These are phyloP conservation scores for Alternaria panax DNA, from an alignment of 2,329 filamentous ascomycete genomes.

Conservation along the genomic window DNA sequence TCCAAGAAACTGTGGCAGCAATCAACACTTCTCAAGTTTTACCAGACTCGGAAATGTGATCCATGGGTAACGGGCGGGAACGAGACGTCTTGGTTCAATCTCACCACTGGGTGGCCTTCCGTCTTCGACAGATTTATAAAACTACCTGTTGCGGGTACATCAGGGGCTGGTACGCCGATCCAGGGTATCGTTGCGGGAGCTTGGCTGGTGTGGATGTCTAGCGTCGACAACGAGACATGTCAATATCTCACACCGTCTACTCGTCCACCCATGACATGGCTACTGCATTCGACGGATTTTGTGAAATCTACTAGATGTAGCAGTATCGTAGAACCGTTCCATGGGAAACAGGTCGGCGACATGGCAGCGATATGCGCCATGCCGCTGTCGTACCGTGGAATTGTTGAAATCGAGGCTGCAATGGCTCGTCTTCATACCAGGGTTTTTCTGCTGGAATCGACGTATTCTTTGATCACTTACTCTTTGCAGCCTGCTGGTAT, in stretches of 20 bases:
- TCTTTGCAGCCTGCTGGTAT: background rate
- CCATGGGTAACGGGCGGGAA: slow-evolving; percentile 3
- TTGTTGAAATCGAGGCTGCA: slow-evolving; percentile 8
- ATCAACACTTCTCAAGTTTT: background rate
- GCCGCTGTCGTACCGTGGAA: slow-evolving; percentile 16
- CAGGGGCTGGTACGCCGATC: slow-evolving; percentile 6
- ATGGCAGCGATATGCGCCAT: slow-evolving; percentile 11
- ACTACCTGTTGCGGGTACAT: background rate
- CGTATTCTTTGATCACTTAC: background rate
- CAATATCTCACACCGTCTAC: slow-evolving; percentile 8
- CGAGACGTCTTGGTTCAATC: background rate
- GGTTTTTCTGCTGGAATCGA: slow-evolving; percentile 12
- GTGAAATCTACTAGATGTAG: slow-evolving; percentile 5
- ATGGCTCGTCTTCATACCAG: slow-evolving; percentile 6
- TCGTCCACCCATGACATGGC: slow-evolving; percentile 8
- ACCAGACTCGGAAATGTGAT: background rate
- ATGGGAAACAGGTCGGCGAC: slow-evolving; percentile 8
- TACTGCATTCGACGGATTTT: slow-evolving; percentile 8
- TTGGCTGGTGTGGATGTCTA: slow-evolving; percentile 8
- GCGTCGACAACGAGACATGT: slow-evolving; percentile 8
- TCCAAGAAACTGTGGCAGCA: background rate
- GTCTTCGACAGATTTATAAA: background rate
- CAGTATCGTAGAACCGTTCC: slow-evolving; percentile 4
- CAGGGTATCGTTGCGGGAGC: slow-evolving; percentile 8
- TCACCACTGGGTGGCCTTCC: background rate